A percentile compares a stretch with the other conserved stretches of the same genome.
These are phyloP conservation scores for Aureobasidium mangrovei DNA, from an alignment of 2,329 filamentous ascomycete species.

Conservation along the genomic window DNA sequence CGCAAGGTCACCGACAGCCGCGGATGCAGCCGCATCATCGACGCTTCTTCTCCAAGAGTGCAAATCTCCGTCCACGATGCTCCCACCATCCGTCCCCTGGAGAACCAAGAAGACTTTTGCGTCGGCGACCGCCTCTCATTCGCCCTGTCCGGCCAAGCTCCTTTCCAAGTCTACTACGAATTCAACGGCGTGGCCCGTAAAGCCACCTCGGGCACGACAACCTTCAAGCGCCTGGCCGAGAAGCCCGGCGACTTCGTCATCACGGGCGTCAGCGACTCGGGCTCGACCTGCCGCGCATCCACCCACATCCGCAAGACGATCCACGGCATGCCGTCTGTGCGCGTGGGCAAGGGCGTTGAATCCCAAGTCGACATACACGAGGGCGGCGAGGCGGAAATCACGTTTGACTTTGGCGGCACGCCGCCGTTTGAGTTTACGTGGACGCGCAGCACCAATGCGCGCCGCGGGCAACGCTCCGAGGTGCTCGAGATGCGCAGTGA, in stretches of 20 bases:
- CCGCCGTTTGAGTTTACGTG: conserved; percentile 98
- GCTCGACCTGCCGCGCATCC: conserved; percentile 75
- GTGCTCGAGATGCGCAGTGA: conserved; percentile 90
- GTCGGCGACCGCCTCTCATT: conserved; percentile 93
- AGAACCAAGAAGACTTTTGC: conserved; percentile 80
- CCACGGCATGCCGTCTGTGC: conserved; percentile 84
- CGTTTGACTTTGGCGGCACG: conserved; percentile 91
- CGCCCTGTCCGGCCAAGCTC: conserved; percentile 78
- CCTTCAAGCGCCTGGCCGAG: conserved; percentile 88
- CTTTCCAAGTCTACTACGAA: conserved; percentile 86
- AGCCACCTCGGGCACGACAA: conserved; percentile 69
- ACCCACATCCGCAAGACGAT: conserved; percentile 75
- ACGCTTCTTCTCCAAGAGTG: conserved; percentile 58
- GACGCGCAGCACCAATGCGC: conserved; percentile 79
- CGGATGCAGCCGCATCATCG: conserved; percentile 74
- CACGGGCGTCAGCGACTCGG: conserved; percentile 76
- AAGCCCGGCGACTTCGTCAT: conserved; percentile 82
- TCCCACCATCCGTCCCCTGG: conserved; percentile 79
- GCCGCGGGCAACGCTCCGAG: conserved; percentile 64
- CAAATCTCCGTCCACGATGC: conserved; percentile 90
- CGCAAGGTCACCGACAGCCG: conserved; percentile 80
- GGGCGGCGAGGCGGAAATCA: conserved; percentile 83
- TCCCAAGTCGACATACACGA: conserved; percentile 90
- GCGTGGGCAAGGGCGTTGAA: conserved; percentile 74
- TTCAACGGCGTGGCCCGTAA: conserved; percentile 74